Conservation (phyloP, 2,329 filamentous ascomycete genomes). For the Alternaria angustiovoidea region DNA sequence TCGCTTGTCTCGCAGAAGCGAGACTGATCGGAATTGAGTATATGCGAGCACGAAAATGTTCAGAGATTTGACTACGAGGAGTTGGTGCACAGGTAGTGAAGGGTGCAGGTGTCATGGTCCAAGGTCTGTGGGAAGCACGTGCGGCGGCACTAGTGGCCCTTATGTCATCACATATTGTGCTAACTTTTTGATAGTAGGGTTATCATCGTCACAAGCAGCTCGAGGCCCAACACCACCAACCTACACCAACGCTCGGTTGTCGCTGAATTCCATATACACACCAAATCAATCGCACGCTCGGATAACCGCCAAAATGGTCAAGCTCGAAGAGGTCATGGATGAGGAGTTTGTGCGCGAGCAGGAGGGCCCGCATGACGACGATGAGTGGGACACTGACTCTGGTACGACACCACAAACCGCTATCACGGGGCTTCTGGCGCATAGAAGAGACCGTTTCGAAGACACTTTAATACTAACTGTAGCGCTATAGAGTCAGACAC, state of each 20-base stretch:
- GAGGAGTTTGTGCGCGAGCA: constrained; percentile 86
- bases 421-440: constrained; percentile 56
- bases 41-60: neutral
- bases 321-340: constrained; percentile 95
- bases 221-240: constrained; percentile 15
- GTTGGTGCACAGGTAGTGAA: neutral
- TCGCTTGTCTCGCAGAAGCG: neutral
- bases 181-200: constrained; percentile 10
- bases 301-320: constrained; percentile 75
- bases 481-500: constrained; percentile 77
- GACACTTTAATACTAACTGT: neutral
- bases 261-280: neutral
- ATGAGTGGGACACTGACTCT: constrained; percentile 91
- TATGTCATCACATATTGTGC: constrained; percentile 6
- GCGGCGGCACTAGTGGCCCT: neutral
- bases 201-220: constrained; percentile 15
- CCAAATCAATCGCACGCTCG: neutral
- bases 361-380: constrained; percentile 74
- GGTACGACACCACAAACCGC: constrained; percentile 64
- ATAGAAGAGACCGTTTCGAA: neutral
- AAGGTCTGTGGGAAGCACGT: neutral
- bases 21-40: neutral
- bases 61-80: neutral
- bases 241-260: constrained; percentile 4
- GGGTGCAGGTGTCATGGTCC: neutral